phyloP scores from a whole-genome alignment of 768 basidiomycete genomes.

The Boletellus ananas region DNA sequence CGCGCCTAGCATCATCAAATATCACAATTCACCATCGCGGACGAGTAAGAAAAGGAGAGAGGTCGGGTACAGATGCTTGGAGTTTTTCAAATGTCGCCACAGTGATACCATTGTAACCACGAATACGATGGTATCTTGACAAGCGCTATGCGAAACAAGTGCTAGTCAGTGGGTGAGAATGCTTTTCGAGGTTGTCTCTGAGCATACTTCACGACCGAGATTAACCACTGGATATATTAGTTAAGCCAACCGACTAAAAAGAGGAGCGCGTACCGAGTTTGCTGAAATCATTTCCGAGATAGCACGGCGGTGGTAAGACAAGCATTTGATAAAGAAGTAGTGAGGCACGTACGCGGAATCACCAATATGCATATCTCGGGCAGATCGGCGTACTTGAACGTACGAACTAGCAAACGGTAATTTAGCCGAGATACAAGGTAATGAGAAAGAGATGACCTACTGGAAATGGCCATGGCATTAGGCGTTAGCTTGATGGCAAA shows the following conservation, averaged over 20 bases:
- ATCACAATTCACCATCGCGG: constrained; percentile 9
- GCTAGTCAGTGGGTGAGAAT: not conserved
- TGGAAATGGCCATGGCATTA: not conserved
- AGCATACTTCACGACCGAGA: constrained; percentile 1
- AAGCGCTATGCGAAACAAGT: not conserved
- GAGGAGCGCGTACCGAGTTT: not conserved
- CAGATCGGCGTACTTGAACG: not conserved
- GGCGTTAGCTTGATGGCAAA: not conserved
- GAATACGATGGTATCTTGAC: constrained; percentile 7
- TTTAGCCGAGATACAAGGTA: not conserved
- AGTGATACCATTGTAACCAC: constrained; percentile 4
- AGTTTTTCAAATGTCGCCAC: constrained; percentile 2
- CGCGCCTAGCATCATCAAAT: no score
- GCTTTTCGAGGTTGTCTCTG: not conserved
- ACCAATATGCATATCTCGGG: not conserved
- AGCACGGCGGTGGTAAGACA: not conserved
- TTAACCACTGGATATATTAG: constrained; percentile 1
- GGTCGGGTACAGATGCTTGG: constrained; percentile 5
- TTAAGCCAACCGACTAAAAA: not conserved
- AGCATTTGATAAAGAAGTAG: not conserved
- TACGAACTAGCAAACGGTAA: not conserved
- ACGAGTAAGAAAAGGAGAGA: constrained; percentile 5
- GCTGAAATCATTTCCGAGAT: not conserved
- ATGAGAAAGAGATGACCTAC: not conserved
- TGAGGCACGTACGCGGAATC: constrained; percentile 2